Evolutionary conservation across 257 asterid genomes (phyloP), one percentile per base, ranked within the genome.

Genomic region (Marsdenia floribunda): DNA sequence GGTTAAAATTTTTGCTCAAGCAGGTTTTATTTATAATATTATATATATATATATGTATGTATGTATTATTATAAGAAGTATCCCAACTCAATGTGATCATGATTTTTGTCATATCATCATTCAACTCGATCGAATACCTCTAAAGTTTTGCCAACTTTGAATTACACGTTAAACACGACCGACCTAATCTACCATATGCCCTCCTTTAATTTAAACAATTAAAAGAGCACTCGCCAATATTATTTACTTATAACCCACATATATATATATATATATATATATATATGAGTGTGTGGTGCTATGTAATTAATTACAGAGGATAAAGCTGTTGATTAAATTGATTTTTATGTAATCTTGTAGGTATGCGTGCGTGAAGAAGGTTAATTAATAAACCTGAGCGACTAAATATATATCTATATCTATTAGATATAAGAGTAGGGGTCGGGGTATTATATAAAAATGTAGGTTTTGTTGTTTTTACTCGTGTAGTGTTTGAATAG

Each of bases 21-120:
- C 67, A 44, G 49, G 49, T 44, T 44, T 44, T 44, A 44, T 44
- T 44, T 44, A 42, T 40, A 5, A 40, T 40, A 40, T 40, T 40
- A 40, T 44, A 29, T 29, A 29, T 44, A n/a, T n/a, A n/a, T n/a
- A n/a, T n/a, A n/a, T n/a, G n/a, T n/a, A n/a, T n/a, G n/a, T n/a
- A 44, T 44, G 49, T 29, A 44, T 7, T 44, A 44, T 49, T 49
- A 12, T 49, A 49, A 11, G 54, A 12, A 84, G 84, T 78, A 22
- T 22, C 81, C 83, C 82, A 82, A 78, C 82, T 83, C 85, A 78
- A 82, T 55, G 81, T 78, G 80, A 83, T 83, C 80, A 78, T 69
- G 55, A 46, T 46, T 24, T 77, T 82, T 84, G 87, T 87, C 81
- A 29, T 29, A 29, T 29, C 33, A 40, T 78, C 50, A 38, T 78